These are phyloP conservation scores for Lotus japonicus DNA, from an alignment of 306 rosid species.

Conservation along the genomic window DNA sequence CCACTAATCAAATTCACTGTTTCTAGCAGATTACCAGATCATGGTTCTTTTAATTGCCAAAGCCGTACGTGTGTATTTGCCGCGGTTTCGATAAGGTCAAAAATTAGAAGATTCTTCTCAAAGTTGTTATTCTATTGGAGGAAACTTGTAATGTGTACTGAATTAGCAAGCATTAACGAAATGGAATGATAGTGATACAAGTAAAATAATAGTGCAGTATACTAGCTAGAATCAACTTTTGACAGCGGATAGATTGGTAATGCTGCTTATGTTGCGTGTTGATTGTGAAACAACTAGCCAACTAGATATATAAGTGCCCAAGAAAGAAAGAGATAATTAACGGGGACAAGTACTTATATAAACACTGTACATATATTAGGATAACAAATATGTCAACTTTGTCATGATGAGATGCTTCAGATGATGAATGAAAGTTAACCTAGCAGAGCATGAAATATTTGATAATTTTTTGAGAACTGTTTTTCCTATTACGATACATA, in stretches of 20 bases:
- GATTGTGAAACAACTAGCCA: background rate
- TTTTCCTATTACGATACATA: too few species aligned
- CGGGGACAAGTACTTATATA: too few species aligned
- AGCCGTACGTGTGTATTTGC: too few species aligned
- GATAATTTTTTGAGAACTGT: too few species aligned
- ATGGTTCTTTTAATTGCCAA: slow-evolving; percentile 13
- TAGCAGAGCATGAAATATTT: too few species aligned
- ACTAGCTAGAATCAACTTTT: background rate
- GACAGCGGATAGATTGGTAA: background rate
- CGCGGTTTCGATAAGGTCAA: too few species aligned
- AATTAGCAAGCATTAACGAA: slow-evolving; percentile 29
- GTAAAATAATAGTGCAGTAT: background rate
- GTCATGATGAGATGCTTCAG: too few species aligned
- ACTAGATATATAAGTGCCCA: too few species aligned
- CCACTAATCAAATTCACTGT: background rate
- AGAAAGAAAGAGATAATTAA: too few species aligned
- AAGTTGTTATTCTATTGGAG: slow-evolving; percentile 10
- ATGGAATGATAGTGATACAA: background rate
- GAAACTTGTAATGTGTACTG: slow-evolving; percentile 19
- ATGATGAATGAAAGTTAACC: too few species aligned
- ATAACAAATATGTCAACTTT: too few species aligned
- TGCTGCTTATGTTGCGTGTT: slow-evolving; percentile 15
- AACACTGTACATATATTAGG: too few species aligned
- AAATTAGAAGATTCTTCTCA: slow-evolving; percentile 2
- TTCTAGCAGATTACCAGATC: background rate